Evolutionary conservation across 768 basidiomycete species (phyloP).

Genomic region (Tylopilus sp.): DNA sequence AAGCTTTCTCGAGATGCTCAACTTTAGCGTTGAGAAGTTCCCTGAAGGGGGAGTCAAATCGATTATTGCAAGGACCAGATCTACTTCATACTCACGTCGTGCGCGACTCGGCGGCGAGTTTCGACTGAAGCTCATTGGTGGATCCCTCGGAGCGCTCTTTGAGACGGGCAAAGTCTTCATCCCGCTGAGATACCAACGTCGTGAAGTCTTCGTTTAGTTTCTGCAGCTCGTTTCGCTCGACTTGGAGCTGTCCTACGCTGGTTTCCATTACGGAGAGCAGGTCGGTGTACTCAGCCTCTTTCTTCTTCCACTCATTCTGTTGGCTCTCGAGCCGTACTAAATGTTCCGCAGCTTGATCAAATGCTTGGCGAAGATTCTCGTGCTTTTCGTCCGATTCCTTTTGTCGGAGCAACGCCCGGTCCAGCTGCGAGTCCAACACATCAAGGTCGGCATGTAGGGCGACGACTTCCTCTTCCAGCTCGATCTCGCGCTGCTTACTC

Average conservation of each 20-base stretch:
- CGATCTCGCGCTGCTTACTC: conserved; percentile 79
- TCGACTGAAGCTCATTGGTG: conserved; percentile 66
- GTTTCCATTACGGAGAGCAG: conserved; percentile 56
- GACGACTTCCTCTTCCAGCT: conserved; percentile 81
- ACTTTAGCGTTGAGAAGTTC: conserved; percentile 58
- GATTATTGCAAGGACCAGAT: not conserved
- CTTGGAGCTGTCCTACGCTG: conserved; percentile 55
- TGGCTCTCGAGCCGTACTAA: conserved; percentile 78
- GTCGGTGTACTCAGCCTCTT: conserved; percentile 61
- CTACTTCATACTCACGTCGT: conserved; percentile 49
- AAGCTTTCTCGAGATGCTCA: conserved; percentile 62
- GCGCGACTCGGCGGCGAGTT: conserved; percentile 60
- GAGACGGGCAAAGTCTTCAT: conserved; percentile 70
- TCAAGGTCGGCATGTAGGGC: conserved; percentile 83
- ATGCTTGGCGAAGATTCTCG: conserved; percentile 63
- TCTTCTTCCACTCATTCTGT: conserved; percentile 59
- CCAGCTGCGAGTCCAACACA: conserved; percentile 80
- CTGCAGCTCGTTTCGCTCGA: conserved; percentile 58
- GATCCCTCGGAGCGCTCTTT: conserved; percentile 72
- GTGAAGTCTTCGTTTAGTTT: conserved; percentile 68
- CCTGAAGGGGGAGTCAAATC: conserved; percentile 37
- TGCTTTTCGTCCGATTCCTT: conserved; percentile 80
- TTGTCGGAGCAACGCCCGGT: conserved; percentile 71
- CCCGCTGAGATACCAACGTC: conserved; percentile 65
- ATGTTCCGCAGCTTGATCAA: conserved; percentile 84